Evolutionary conservation across 2,329 filamentous ascomycete species (phyloP).

Genomic region (Furcasterigmium sp.): DNA sequence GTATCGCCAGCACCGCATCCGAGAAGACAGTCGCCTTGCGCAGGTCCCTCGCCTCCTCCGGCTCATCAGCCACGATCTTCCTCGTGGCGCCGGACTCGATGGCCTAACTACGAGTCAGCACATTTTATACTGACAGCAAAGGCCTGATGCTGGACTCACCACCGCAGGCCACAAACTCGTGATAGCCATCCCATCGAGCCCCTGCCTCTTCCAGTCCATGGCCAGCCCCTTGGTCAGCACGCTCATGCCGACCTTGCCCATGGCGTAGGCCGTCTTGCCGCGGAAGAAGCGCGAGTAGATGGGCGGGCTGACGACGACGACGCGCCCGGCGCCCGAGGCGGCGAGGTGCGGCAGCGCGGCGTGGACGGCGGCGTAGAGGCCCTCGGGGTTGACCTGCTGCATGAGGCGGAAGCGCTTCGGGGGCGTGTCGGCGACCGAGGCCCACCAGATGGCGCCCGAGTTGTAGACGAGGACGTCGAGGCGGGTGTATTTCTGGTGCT

Average conservation of each 20-base stretch:
- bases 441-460: conserved; percentile 82
- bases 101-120: conserved; percentile 24
- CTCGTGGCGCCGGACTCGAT: conserved; percentile 74
- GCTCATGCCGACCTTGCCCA: conserved; percentile 76
- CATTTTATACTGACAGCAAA: background rate
- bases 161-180: conserved; percentile 79
- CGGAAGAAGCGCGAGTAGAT: conserved; percentile 83
- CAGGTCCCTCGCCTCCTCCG: conserved; percentile 50
- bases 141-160: conserved; percentile 35
- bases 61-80: conserved; percentile 37
- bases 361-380: conserved; percentile 68
- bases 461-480: conserved; percentile 79
- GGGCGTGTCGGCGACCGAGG: conserved; percentile 66
- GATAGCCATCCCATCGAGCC: conserved; percentile 63
- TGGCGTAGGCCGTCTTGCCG: conserved; percentile 80
- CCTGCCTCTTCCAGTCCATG: conserved; percentile 72
- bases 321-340: conserved; percentile 47
- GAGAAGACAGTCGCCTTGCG: conserved; percentile 70
- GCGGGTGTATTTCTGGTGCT: conserved; percentile 45
- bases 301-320: conserved; percentile 76
- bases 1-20: conserved; percentile 70
- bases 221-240: conserved; percentile 76
- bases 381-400: conserved; percentile 70
- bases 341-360: conserved; percentile 62
- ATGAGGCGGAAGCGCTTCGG: conserved; percentile 69